Conservation (phyloP, 2,329 filamentous ascomycete genomes). For the Phialophora macrospora region DNA sequence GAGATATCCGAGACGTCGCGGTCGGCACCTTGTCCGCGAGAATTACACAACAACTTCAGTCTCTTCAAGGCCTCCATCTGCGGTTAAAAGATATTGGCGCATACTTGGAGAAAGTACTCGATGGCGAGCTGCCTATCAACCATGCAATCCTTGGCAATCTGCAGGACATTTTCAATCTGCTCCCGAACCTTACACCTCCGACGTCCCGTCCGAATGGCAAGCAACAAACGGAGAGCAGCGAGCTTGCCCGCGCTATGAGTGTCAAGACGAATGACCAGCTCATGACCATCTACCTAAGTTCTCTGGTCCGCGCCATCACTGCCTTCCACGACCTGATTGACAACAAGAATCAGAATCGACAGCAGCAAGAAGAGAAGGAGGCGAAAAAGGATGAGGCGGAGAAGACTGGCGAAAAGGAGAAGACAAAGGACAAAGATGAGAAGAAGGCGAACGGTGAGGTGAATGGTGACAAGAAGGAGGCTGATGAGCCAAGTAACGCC, state of each 20-base stretch:
- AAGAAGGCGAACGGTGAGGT: constrained; percentile 59
- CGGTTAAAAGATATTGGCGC: constrained; percentile 92
- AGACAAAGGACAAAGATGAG: constrained; percentile 60
- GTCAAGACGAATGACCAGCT: constrained; percentile 99
- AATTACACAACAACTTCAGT: constrained; percentile 97
- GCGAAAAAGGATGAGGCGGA: constrained; percentile 71
- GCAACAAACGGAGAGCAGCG: constrained; percentile 69
- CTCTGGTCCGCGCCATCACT: constrained; percentile 94
- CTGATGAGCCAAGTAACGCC: constrained; percentile 61
- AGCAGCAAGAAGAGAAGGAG: constrained; percentile 95
- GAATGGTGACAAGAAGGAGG: constrained; percentile 61
- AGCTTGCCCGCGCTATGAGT: constrained; percentile 94
- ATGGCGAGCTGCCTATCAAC: constrained; percentile 91
- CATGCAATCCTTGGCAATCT: constrained; percentile 96
- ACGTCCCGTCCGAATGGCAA: constrained; percentile 62
- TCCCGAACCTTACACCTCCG: constrained; percentile 87
- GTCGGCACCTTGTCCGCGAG: constrained; percentile 95
- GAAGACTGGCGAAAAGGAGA: constrained; percentile 65
- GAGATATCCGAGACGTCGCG: constrained; percentile 97
- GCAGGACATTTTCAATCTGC: constrained; percentile 98
- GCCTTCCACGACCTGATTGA: constrained; percentile 99
- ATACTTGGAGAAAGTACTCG: constrained; percentile 94
- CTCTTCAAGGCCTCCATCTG: constrained; percentile 91
- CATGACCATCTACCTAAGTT: constrained; percentile 97
- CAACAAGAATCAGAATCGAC: constrained; percentile 99